These are phyloP conservation scores for Lunasporangiospora selenospora DNA, from an alignment of 192 early-diverging fungal species.

Conservation along the genomic window DNA sequence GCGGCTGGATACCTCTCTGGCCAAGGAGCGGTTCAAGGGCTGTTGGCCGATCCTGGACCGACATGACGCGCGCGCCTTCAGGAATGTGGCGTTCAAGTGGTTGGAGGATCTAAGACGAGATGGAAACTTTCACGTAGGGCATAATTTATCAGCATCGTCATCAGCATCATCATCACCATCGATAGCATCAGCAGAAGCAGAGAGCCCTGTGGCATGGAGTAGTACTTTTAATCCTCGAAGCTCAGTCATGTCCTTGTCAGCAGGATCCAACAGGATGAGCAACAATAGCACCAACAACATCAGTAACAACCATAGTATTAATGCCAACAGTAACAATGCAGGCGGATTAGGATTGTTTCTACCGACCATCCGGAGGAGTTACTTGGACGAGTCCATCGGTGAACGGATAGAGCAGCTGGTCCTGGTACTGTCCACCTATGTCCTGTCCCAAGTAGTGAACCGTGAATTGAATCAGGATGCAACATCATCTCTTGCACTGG, in stretches of 20 bases:
- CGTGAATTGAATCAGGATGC: neutral
- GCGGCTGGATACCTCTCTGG: constrained; percentile 41
- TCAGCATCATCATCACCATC: too few species aligned
- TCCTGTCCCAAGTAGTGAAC: constrained; percentile 7
- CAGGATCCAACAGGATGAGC: too few species aligned
- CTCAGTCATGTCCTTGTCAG: too few species aligned
- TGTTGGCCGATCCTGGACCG: constrained; percentile 65
- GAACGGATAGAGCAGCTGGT: constrained; percentile 36
- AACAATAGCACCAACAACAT: too few species aligned
- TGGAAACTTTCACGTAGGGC: constrained; percentile 32
- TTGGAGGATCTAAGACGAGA: constrained; percentile 63
- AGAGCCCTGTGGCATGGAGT: too few species aligned
- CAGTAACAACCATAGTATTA: too few species aligned
- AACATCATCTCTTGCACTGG: too few species aligned
- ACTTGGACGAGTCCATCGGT: constrained; percentile 41
- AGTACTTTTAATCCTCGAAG: too few species aligned
- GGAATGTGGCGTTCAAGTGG: constrained; percentile 62
- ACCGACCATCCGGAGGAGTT: constrained; percentile 35
- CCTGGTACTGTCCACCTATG: constrained; percentile 31
- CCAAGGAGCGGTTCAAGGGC: constrained; percentile 53
- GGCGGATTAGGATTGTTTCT: constrained; percentile 30
- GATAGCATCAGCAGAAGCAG: too few species aligned
- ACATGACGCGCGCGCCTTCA: constrained; percentile 61
- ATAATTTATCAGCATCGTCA: neutral
- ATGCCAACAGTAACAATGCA: too few species aligned